Evolutionary conservation across 129 eudicot species (phyloP).

Genomic region (Pittosporum tobira): DNA sequence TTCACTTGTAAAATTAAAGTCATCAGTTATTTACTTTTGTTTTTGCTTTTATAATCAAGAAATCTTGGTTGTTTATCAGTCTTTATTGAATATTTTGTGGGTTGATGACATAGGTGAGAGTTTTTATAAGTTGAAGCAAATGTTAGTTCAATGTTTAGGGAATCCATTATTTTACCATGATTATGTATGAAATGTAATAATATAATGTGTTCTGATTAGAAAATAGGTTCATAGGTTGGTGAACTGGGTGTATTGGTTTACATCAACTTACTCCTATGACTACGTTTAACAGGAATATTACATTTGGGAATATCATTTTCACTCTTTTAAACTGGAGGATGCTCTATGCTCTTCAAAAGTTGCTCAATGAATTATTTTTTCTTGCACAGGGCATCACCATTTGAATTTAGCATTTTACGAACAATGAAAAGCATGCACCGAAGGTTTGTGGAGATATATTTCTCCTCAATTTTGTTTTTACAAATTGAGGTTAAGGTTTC

Average conservation of each 20-base stretch:
- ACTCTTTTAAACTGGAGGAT: slow-evolving; percentile 25
- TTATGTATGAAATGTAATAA: no score
- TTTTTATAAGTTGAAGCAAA: background rate
- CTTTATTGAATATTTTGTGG: background rate
- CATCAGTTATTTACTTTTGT: no score
- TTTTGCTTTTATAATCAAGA: background rate
- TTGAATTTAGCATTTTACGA: slow-evolving; percentile 27
- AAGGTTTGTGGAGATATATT: slow-evolving; percentile 49
- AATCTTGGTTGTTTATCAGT: background rate
- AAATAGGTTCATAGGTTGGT: background rate
- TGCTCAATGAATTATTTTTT: slow-evolving; percentile 27
- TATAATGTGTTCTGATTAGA: background rate
- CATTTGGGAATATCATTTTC: slow-evolving; percentile 11
- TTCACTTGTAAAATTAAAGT: no score
- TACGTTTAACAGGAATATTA: slow-evolving; percentile 27
- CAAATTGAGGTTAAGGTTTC: slow-evolving; percentile 5
- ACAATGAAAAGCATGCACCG: slow-evolving; percentile 64
- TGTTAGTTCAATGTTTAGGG: background rate
- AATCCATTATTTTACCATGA: background rate
- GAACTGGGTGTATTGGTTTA: background rate
- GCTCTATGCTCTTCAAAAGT: slow-evolving; percentile 12
- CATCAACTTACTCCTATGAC: background rate
- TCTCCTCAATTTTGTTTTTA: background rate
- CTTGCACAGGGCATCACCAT: slow-evolving; percentile 27
- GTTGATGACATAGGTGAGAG: background rate